A percentile compares a stretch with the other conserved stretches of the same genome.
These are phyloP conservation scores for Cucurbita pepo DNA, from an alignment of 306 rosid species.

Conservation along the genomic window DNA sequence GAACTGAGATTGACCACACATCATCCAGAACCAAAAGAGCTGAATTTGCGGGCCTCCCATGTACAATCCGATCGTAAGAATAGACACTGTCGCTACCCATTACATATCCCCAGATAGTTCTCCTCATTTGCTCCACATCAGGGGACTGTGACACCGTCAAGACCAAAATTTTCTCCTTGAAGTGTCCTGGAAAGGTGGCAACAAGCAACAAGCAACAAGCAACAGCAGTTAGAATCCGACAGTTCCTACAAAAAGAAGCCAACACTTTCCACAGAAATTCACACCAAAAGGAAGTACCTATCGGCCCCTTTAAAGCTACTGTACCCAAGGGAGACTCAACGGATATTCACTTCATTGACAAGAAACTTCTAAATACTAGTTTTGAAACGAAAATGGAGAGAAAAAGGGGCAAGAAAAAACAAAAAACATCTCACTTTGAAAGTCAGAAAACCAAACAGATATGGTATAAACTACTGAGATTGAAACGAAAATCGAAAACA, in stretches of 20 bases:
- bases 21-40: slow-evolving; percentile 69
- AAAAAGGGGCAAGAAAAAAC: too few species aligned
- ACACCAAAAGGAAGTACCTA: not conserved
- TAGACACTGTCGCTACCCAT: slow-evolving; percentile 34
- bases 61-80: slow-evolving; percentile 22
- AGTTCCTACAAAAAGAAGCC: not conserved
- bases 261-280: not conserved
- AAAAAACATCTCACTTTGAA: too few species aligned
- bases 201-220: not conserved
- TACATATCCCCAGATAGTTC: slow-evolving; percentile 41
- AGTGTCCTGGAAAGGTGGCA: slow-evolving; percentile 33
- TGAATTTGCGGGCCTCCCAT: slow-evolving; percentile 16
- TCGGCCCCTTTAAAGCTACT: not conserved
- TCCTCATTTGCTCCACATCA: slow-evolving; percentile 45
- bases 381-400: too few species aligned
- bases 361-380: not conserved
- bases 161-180: slow-evolving; percentile 52
- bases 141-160: slow-evolving; percentile 86
- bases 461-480: not conserved
- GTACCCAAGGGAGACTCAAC: not conserved
- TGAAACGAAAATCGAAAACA: not conserved
- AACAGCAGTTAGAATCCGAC: not conserved
- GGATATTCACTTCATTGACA: not conserved
- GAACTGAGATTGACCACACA: slow-evolving; percentile 50
- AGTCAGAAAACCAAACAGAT: slow-evolving; percentile 1